Conservation (phyloP, 208 protist genomes). For the Crithidia fasciculata region DNA sequence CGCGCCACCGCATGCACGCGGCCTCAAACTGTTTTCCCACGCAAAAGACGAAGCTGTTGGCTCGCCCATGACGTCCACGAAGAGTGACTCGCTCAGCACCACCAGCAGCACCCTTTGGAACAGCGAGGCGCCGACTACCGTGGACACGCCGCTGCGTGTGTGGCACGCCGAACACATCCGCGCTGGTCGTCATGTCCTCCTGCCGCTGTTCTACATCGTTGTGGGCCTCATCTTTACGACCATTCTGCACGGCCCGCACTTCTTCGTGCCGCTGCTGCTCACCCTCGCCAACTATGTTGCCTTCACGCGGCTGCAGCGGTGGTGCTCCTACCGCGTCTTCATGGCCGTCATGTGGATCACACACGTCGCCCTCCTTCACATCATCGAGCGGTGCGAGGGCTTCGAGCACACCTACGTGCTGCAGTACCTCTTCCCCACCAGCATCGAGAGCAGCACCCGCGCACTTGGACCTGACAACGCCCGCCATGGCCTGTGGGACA, state of each 20-base stretch:
- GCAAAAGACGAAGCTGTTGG: no score
- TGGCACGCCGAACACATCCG: no score
- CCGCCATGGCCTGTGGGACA: slow-evolving; percentile 5
- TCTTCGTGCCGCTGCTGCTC: slow-evolving; percentile 36
- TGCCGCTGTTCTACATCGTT: not conserved
- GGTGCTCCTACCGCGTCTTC: slow-evolving; percentile 51
- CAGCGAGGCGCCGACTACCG: no score
- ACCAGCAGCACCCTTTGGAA: no score
- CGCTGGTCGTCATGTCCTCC: not conserved
- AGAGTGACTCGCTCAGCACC: no score
- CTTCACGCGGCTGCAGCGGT: slow-evolving; percentile 43
- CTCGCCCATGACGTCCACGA: no score
- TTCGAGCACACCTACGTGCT: slow-evolving; percentile 35
- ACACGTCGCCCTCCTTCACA: slow-evolving; percentile 49
- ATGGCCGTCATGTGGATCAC: slow-evolving; percentile 57
- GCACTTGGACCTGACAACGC: not conserved
- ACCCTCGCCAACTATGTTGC: slow-evolving; percentile 43
- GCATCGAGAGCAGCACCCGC: not conserved
- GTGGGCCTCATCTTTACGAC: slow-evolving; percentile 29
- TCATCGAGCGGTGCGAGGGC: slow-evolving; percentile 27
- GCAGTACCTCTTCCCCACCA: slow-evolving; percentile 19
- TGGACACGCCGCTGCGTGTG: no score
- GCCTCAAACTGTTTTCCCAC: no score
- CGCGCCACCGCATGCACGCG: no score
- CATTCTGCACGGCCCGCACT: slow-evolving; percentile 38